Evolutionary conservation across 345 rosid species (phyloP), one percentile per base, ranked within the genome.

Genomic region (Microthlaspi erraticum): DNA sequence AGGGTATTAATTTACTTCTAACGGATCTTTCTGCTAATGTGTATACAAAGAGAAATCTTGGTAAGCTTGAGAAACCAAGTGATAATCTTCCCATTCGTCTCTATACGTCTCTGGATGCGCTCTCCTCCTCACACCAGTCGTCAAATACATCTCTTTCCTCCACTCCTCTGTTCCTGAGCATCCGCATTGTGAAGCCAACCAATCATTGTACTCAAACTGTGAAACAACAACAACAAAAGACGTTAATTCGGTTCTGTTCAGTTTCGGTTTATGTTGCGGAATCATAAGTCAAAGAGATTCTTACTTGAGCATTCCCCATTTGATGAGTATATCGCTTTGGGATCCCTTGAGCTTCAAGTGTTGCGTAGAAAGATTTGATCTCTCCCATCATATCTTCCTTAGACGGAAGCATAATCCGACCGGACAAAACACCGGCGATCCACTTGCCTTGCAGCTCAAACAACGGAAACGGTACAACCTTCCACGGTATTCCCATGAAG

Each of bases 391-490:
- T 93, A 70, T 86, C 84, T 71, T 84, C 85, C 37, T 75, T 63
- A 0, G 83, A 81, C 16, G 97, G 96, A 61, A 91, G 91, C 19
- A 29, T 45, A 23, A 87, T 71, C 36, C 88, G 80, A 71, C 96
- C 93, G 2, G 94, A n/a, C n/a, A n/a, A n/a, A n/a, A n/a, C n/a
- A n/a, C n/a, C n/a, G n/a, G n/a, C n/a, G n/a, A 93, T 81, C 98
- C 96, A 93, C 80, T 85, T 86, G 89, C 91, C 86, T 83, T 93
- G 97, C 11, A 80, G 73, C 80, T 91, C 96, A 77, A 52, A 83
- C 77, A 86, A 14, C 23, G 80, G 84, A 68, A 91, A 93, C 2
- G 96, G 96, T 44, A 54, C 26, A 73, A 81, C 74, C 91, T 80
- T 82, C 89, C 83, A 82, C 8, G 98, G 88, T 75, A 91, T 66